Evolutionary conservation across 208 protist species (phyloP).

Genomic region (Acanthamoeba healyi): DNA sequence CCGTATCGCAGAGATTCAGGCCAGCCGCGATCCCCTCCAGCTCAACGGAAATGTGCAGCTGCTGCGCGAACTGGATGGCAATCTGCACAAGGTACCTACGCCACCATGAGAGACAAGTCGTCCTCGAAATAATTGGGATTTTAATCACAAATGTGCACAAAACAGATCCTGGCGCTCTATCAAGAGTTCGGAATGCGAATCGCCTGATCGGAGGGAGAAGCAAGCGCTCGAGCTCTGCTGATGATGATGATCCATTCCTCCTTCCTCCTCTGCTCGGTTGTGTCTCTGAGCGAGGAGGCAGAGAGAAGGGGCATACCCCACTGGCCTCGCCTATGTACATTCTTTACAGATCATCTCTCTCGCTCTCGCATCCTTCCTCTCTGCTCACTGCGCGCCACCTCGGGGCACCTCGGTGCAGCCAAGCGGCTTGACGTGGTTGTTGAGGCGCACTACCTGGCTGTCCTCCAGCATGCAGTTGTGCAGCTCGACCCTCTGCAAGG

Average conservation of each 20-base stretch:
- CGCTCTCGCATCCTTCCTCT: not conserved
- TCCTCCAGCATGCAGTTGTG: constrained; percentile 34
- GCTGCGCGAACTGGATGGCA: not conserved
- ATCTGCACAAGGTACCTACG: constrained; percentile 5
- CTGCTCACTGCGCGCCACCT: not conserved
- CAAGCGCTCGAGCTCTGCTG: not conserved
- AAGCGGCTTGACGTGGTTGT: constrained; percentile 25
- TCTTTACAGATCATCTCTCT: not conserved
- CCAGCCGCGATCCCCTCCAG: not conserved
- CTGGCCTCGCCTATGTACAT: not conserved
- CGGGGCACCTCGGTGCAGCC: not conserved
- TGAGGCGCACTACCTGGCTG: not conserved
- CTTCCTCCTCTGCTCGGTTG: not conserved
- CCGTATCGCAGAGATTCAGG: not conserved
- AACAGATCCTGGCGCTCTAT: constrained; percentile 24
- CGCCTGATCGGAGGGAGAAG: not conserved
- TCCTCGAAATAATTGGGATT: not conserved
- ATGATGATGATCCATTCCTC: not conserved
- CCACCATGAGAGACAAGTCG: too few relatives aligned
- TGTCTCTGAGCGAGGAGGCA: not conserved
- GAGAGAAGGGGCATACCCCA: not conserved
- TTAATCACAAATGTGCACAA: constrained; percentile 27
- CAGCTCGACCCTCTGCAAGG: not conserved
- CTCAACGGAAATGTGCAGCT: constrained; percentile 32
- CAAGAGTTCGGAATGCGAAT: constrained; percentile 7